Evolutionary conservation across 1,284 basidiomycete genomes (phyloP).

Genomic region (Cutaneotrichosporon spelunceum): DNA sequence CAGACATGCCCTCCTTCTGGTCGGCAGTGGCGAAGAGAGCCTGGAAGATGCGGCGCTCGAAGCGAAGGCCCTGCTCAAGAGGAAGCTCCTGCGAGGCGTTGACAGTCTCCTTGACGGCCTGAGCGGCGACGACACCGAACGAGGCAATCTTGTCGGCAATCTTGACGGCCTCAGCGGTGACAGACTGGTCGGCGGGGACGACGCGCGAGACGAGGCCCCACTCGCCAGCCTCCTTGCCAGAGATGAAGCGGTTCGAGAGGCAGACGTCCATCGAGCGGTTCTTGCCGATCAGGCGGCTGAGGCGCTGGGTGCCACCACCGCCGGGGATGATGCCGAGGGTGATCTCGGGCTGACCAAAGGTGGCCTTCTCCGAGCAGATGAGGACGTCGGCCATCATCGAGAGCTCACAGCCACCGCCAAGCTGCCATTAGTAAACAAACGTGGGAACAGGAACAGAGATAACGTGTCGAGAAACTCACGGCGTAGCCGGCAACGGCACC

Average conservation of each 20-base stretch:
- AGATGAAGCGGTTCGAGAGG: slow-evolving; percentile 78
- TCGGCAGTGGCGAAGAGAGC: slow-evolving; percentile 89
- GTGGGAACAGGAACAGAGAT: neutral
- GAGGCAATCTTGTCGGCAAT: slow-evolving; percentile 76
- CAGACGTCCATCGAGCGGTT: slow-evolving; percentile 93
- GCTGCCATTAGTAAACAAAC: slow-evolving; percentile 51
- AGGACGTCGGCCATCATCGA: slow-evolving; percentile 95
- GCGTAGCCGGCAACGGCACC: slow-evolving; percentile 95
- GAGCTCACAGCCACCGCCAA: slow-evolving; percentile 94
- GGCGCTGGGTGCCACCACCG: slow-evolving; percentile 58
- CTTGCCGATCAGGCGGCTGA: slow-evolving; percentile 84
- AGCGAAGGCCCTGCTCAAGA: slow-evolving; percentile 75
- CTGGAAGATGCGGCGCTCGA: slow-evolving; percentile 90
- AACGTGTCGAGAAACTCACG: slow-evolving; percentile 55
- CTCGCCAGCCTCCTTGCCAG: slow-evolving; percentile 75
- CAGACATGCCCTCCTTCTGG: slow-evolving; percentile 96
- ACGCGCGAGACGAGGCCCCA: slow-evolving; percentile 85
- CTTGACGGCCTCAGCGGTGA: slow-evolving; percentile 83
- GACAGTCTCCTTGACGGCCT: slow-evolving; percentile 92
- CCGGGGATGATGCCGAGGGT: slow-evolving; percentile 91
- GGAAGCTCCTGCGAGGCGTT: slow-evolving; percentile 81
- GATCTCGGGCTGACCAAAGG: slow-evolving; percentile 96
- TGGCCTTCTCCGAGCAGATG: slow-evolving; percentile 86
- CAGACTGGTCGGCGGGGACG: slow-evolving; percentile 71
- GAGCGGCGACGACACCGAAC: slow-evolving; percentile 80